phyloP scores from a whole-genome alignment of 805 yeast species.

The Martiniozyma abietophila region DNA sequence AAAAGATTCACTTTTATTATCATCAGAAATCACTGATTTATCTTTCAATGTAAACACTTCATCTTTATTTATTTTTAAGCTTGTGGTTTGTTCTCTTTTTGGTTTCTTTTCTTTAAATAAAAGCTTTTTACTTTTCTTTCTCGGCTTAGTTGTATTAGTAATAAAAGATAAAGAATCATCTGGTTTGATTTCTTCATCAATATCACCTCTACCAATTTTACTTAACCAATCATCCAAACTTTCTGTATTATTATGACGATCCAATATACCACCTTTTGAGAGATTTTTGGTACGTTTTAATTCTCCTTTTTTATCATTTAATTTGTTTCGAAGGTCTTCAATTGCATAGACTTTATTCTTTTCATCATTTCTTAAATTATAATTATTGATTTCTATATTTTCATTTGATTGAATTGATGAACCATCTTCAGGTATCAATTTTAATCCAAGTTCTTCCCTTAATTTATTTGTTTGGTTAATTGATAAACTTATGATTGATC shows the following conservation, averaged over 20 bases:
- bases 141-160: not conserved
- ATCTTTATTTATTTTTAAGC: conserved; percentile 29
- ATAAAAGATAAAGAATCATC: too few relatives aligned
- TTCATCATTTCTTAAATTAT: conserved; percentile 25
- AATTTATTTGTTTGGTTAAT: conserved; percentile 19
- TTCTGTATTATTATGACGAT: conserved; percentile 20
- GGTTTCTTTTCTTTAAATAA: not conserved
- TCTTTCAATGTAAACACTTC: conserved; percentile 54
- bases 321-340: conserved; percentile 14
- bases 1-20: conserved; percentile 2
- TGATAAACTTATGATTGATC: too few relatives aligned
- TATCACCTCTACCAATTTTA: conserved; percentile 18
- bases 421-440: too few relatives aligned
- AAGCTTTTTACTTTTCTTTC: conserved; percentile 1
- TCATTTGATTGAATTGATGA: too few relatives aligned
- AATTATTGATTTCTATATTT: conserved; percentile 31
- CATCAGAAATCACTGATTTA: conserved; percentile 28
- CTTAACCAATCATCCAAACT: conserved; percentile 27
- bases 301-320: conserved; percentile 12
- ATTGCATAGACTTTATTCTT: conserved; percentile 26
- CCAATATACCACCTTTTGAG: conserved; percentile 21
- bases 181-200: conserved; percentile 8
- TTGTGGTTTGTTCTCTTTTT: conserved; percentile 8
- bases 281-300: conserved; percentile 17
- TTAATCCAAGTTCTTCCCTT: conserved; percentile 15